Conservation (phyloP, 1,139 yeast genomes). For the Petasospora fabianii region DNA sequence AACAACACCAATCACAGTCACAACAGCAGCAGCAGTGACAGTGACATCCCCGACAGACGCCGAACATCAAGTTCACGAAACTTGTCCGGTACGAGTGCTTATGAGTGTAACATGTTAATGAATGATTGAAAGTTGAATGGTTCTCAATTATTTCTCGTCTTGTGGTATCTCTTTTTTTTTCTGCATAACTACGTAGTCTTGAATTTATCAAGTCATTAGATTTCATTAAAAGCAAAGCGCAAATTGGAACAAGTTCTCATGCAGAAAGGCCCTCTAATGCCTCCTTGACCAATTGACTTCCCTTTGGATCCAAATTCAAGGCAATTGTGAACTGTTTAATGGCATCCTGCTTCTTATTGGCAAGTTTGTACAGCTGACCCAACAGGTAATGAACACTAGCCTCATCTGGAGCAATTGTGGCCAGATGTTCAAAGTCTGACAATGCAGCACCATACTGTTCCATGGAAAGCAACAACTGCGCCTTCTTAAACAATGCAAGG, state of each 20-base stretch:
- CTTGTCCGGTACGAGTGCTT: slow-evolving; percentile 8
- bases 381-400: slow-evolving; percentile 87
- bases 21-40: not conserved
- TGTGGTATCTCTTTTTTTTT: no score
- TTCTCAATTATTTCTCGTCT: no score
- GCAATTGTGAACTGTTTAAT: slow-evolving; percentile 87
- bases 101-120: slow-evolving; percentile 7
- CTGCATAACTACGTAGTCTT: no score
- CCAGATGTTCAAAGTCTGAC: slow-evolving; percentile 66
- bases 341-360: slow-evolving; percentile 73
- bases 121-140: slow-evolving; percentile 3
- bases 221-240: not conserved
- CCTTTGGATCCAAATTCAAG: slow-evolving; percentile 88
- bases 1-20: slow-evolving; percentile 1
- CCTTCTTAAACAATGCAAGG: slow-evolving; percentile 84
- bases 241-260: no score
- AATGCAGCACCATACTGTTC: slow-evolving; percentile 71
- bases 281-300: slow-evolving; percentile 80
- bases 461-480: slow-evolving; percentile 72
- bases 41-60: not conserved
- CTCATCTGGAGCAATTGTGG: slow-evolving; percentile 77
- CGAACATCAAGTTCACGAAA: not conserved
- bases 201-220: not conserved
- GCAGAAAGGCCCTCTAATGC: slow-evolving; percentile 78
- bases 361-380: slow-evolving; percentile 81